Evolutionary conservation across 257 asterid genomes (phyloP), one percentile per base, ranked within the genome.

Genomic region (Hygrophila difformis): DNA sequence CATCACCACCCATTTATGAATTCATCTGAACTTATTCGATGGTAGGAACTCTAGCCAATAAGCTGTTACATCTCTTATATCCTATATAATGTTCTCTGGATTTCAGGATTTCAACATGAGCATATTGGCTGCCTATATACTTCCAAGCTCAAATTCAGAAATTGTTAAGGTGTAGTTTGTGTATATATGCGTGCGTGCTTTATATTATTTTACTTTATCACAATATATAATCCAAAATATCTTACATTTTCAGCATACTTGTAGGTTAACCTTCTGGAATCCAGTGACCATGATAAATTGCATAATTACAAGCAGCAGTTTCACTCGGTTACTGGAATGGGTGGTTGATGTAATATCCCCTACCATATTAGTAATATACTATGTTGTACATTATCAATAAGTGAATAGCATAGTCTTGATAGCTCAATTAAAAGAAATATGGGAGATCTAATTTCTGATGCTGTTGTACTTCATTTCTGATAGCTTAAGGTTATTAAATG

Each of bases 41-140:
- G 38, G 42, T 17, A 47, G 14, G 18, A 34, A 8, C 18, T 29
- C 28, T 46, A 34, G 18, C 44, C 26, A 8, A 12, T 24, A 28
- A 39, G 55, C 62, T 44, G 34, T 22, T 11, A 47, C 16, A 41
- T 44, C n/a, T 55, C 31, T 14, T 10, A 13, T 39, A 19, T 15
- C 23, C 51, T 12, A 12, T 2, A 26, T 63, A 46, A 18, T 65
- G 21, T 34, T 44, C 16, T 58, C 47, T 61, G 59, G 73, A 23
- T 64, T 44, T 17, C 77, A 87, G 97, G 95, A 84, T 59, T 87
- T 87, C 62, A 78, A 65, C 77, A 62, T 83, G 85, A 84, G 97
- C 49, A 50, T 87, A 53, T 76, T 87, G 79, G 97, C 93, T 13
- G 86, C 93, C 38, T 87, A 81, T 56, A 51, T 72, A 53, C 87